Evolutionary conservation across 192 early-diverging fungal species (phyloP).

Genomic region (Chytriomyces hyalinus): DNA sequence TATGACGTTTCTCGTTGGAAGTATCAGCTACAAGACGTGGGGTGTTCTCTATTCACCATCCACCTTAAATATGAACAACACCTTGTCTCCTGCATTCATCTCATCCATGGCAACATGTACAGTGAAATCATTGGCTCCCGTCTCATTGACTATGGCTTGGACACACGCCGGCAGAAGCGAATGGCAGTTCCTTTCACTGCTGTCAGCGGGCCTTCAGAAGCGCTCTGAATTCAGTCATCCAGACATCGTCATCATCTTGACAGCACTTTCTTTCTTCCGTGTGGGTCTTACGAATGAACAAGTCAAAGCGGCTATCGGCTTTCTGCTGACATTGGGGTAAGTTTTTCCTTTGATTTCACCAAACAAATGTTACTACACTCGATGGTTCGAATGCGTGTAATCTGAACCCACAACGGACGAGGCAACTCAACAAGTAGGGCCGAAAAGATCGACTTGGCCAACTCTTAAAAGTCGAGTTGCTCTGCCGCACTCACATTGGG

Average conservation of each 20-base stretch:
- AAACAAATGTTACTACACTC: neutral
- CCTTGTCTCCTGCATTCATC: neutral
- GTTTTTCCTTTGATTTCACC: neutral
- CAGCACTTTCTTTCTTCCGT: constrained; percentile 29
- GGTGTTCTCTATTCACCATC: neutral
- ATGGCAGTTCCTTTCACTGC: constrained; percentile 35
- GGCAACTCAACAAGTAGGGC: neutral
- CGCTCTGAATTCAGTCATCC: constrained; percentile 31
- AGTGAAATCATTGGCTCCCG: neutral
- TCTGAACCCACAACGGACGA: neutral
- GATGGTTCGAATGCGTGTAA: constrained; percentile 10
- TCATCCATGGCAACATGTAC: neutral
- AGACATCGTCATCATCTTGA: constrained; percentile 26
- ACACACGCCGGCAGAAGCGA: constrained; percentile 10
- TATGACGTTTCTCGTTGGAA: neutral
- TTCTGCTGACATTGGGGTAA: neutral
- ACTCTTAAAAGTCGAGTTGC: constrained; percentile 12
- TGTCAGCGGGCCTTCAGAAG: constrained; percentile 20
- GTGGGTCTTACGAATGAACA: constrained; percentile 21
- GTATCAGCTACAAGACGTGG: constrained; percentile 11
- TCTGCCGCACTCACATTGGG: constrained; percentile 8
- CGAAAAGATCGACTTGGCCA: constrained; percentile 26
- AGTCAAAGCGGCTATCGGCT: neutral
- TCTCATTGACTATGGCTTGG: constrained; percentile 29
- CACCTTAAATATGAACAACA: neutral